Evolutionary conservation across 78 protist genomes (phyloP).

Genomic region (Chrysochromulina tobinii): DNA sequence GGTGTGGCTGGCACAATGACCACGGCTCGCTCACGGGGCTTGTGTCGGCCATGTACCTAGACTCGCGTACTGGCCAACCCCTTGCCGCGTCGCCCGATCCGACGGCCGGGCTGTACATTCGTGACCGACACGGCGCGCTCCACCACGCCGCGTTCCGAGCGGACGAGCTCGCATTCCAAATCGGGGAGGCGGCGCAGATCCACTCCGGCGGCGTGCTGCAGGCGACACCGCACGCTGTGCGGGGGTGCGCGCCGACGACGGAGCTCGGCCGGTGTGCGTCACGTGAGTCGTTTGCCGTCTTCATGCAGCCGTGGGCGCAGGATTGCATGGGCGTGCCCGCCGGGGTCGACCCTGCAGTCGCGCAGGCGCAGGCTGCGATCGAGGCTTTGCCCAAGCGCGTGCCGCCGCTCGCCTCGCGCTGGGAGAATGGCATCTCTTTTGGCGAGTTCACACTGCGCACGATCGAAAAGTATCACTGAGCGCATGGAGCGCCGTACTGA

Average conservation of each 20-base stretch:
- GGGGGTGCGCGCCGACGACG: not conserved
- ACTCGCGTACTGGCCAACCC: not conserved
- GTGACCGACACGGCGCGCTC: constrained; percentile 28
- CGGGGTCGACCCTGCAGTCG: not conserved
- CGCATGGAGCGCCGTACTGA: too few species aligned
- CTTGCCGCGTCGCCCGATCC: not conserved
- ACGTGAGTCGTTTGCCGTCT: constrained; percentile 60
- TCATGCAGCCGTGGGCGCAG: constrained; percentile 43
- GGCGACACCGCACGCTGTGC: constrained; percentile 66
- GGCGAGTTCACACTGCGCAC: not conserved
- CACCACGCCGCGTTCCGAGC: not conserved
- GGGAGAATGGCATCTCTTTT: not conserved
- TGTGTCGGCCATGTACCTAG: not conserved
- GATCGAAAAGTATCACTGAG: too few species aligned
- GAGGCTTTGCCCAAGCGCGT: not conserved
- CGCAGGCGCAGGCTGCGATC: not conserved
- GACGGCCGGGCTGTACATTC: constrained; percentile 30
- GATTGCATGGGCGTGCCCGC: constrained; percentile 16
- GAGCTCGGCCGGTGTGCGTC: not conserved
- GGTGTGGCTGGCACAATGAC: constrained; percentile 39
- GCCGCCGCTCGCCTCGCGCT: not conserved
- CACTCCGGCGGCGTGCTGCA: constrained; percentile 59
- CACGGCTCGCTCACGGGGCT: constrained; percentile 35
- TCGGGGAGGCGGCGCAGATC: constrained; percentile 64
- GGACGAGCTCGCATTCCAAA: constrained; percentile 51